Percentiles rank a stretch among this genome's conserved stretches.
phyloP scores from a whole-genome alignment of 2,329 filamentous ascomycete genomes.

The Myriosclerotinia scirpicola region DNA sequence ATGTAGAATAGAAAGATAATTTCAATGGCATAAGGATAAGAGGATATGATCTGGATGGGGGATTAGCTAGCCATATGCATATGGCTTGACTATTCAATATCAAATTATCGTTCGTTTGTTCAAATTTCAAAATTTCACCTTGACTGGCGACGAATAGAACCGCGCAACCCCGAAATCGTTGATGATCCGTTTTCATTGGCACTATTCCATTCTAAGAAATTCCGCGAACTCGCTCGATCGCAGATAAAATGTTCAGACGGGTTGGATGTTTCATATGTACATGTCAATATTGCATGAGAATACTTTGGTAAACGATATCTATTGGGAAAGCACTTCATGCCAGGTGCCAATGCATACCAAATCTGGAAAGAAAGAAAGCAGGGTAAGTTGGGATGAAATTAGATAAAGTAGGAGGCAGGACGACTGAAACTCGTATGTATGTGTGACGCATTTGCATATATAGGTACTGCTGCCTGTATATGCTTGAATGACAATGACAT shows the following conservation, averaged over 20 bases:
- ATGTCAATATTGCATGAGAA: background rate
- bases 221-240: background rate
- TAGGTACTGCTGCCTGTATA: constrained; percentile 13
- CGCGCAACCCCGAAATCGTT: background rate
- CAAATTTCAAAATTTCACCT: background rate
- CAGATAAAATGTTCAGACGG: background rate
- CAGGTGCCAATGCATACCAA: background rate
- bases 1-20: constrained; percentile 17
- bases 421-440: background rate
- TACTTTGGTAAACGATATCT: constrained; percentile 16
- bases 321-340: background rate
- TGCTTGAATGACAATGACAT: constrained; percentile 13
- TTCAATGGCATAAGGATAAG: constrained; percentile 9
- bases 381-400: background rate
- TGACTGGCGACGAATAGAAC: background rate
- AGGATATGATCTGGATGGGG: constrained; percentile 2
- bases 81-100: constrained; percentile 6
- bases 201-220: background rate
- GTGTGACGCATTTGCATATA: constrained; percentile 10
- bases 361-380: background rate
- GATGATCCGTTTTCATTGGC: background rate
- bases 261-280: background rate
- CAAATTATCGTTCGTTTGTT: constrained; percentile 7
- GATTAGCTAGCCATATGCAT: constrained; percentile 5
- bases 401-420: constrained; percentile 7